Conservation (phyloP, 2,329 filamentous ascomycete species). For the Ophiosphaerella herpotricha region DNA sequence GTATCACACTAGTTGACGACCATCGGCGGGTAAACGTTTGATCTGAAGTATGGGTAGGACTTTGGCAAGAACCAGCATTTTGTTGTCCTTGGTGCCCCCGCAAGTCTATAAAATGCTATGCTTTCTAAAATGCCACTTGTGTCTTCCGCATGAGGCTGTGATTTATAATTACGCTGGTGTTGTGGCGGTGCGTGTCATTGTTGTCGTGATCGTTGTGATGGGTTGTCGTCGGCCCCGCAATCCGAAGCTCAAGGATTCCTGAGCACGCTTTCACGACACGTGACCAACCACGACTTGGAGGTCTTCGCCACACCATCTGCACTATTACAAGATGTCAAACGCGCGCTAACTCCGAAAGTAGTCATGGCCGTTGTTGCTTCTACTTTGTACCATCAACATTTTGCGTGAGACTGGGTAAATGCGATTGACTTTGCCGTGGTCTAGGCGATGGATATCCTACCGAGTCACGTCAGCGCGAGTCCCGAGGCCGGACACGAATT, state of each 20-base stretch:
- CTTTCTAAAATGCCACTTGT: background rate
- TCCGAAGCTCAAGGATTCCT: background rate
- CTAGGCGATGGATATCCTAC: too few species aligned
- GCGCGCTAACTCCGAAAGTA: too few species aligned
- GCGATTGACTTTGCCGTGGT: too few species aligned
- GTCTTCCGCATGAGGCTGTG: background rate
- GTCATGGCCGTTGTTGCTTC: too few species aligned
- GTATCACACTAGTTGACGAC: conserved; percentile 8
- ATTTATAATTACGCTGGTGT: background rate
- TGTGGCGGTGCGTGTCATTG: background rate
- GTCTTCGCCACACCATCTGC: too few species aligned
- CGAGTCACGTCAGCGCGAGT: too few species aligned
- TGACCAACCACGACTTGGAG: too few species aligned
- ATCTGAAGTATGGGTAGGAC: background rate
- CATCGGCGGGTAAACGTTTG: conserved; percentile 14
- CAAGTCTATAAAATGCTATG: background rate
- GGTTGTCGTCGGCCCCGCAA: conserved; percentile 7
- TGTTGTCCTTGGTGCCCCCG: background rate
- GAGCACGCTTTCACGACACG: background rate
- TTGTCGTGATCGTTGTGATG: conserved; percentile 3
- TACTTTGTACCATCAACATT: too few species aligned
- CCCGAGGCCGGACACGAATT: too few species aligned
- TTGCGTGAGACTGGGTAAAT: too few species aligned
- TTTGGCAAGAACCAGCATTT: background rate
- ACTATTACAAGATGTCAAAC: too few species aligned